Base-by-base conservation (phyloP, 495 filamentous ascomycete genomes). In the Lepidopterella palustris region DNA sequence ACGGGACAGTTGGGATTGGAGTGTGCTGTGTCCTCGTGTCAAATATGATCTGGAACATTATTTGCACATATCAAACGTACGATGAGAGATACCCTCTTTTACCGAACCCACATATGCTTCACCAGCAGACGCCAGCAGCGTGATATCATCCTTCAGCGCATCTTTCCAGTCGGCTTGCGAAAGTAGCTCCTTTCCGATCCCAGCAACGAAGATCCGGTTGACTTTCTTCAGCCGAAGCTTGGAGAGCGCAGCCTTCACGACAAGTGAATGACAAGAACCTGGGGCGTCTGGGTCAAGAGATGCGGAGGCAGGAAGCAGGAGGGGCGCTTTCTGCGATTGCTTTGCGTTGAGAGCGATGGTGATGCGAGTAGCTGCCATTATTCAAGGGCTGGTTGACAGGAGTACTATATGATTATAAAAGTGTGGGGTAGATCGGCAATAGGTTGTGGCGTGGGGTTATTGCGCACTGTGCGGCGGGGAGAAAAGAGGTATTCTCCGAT, bases 181-280 rank as follows among this genome's bases (percentile, higher is more conserved):
- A n/a, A 64, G 45, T 52, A 74, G 55, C 32, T 75, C 73, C 10
- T 66, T 53, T 15, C 73, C 72, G 10, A 51, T 56, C 5, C 68
- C 63, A 9, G 55, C 66, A 8, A 72, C 66, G 49, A 72, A 75
- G 9, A 76, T 28, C 3, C 73, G 55, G n/a, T 54, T 58, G 2
- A 68, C 50, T 51, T 70, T 72, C 52, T 72, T 73, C 3, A 72
- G 42, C 1, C 68, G 67, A 6, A 75, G 61, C 53, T 76, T 76
- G 8, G 65, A 53, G 48, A 69, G 63, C 11, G 73, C 69, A 3
- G 66, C 63, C 20, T 73, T 61, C 42, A 74, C 42, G 45, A 76
- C 45, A 1, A 66, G 21, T 1, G 56, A 20, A 5, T 26, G 42
- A 18, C 53, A 27, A 1, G 60, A 58, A 10, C 39, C 18, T 21